A percentile compares a stretch with the other conserved stretches of the same genome.
Evolutionary conservation across 2,329 filamentous ascomycete genomes (phyloP).

Genomic region (Cladosporium sp.): DNA sequence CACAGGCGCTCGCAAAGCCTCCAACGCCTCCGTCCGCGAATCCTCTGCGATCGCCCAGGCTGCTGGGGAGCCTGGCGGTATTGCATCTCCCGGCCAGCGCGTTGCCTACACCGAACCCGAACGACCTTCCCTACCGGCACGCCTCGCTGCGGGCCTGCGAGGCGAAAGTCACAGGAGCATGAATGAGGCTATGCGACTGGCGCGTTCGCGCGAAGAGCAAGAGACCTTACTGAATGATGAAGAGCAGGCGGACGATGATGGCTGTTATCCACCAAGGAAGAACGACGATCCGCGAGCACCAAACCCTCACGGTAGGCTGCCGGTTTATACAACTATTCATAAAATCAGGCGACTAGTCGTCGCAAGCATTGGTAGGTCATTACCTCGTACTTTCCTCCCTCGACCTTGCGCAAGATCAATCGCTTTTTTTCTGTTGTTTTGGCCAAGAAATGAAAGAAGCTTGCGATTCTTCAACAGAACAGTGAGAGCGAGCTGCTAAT

Average conservation of each 20-base stretch:
- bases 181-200: conserved; percentile 35
- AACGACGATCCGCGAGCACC: conserved; percentile 40
- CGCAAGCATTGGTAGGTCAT: conserved; percentile 41
- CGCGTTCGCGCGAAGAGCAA: conserved; percentile 45
- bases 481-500: conserved; percentile 6
- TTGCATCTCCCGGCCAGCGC: neutral
- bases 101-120: conserved; percentile 25
- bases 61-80: neutral
- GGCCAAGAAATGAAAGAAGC: conserved; percentile 10
- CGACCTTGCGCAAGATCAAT: neutral
- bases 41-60: conserved; percentile 5
- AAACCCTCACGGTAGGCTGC: conserved; percentile 59
- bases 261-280: conserved; percentile 37
- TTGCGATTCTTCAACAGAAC: conserved; percentile 16
- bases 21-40: conserved; percentile 9
- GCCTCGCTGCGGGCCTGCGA: conserved; percentile 20
- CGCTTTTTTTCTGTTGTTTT: conserved; percentile 4
- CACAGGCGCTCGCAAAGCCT: neutral
- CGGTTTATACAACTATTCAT: conserved; percentile 75
- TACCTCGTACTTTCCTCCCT: neutral
- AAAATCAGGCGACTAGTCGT: conserved; percentile 44
- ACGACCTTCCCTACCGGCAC: conserved; percentile 26
- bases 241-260: conserved; percentile 44
- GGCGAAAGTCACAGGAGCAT: conserved; percentile 33
- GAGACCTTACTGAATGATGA: conserved; percentile 44